Evolutionary conservation across 2,329 filamentous ascomycete species (phyloP), one percentile per base, ranked within the genome.

Genomic region (Cryphonectria naterciae): DNA sequence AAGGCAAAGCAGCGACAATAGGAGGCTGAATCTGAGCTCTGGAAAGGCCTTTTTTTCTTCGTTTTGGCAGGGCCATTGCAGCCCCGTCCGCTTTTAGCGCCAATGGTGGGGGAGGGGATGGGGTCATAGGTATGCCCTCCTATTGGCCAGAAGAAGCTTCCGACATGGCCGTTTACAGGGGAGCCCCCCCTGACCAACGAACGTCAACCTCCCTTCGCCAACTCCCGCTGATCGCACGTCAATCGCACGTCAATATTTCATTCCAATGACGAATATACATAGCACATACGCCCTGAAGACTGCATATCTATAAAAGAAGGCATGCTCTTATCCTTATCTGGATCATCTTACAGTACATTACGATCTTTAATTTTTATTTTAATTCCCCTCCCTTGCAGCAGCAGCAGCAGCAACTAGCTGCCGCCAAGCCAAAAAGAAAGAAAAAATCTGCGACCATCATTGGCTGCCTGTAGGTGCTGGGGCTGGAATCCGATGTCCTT

Each of bases 11-110:
- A 35, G 54, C 54, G 54, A 32, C 25, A 17, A 35, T 32, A 58
- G 54, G 54, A 58, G 54, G 54, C 28, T 58, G 54, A 58, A 58
- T 32, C 54, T 32, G 54, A 28, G 32, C 54, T 17, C 15, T 58
- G 17, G n/a, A 25, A 22, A 28, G 7, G 7, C 19, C 13, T n/a
- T 19, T n/a, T n/a, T n/a, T n/a, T n/a, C n/a, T n/a, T n/a, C n/a
- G n/a, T 49, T 32, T 32, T 32, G 1, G 43, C 25, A 46, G 39
- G 63, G 63, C 19, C 63, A 65, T 43, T 65, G 63, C 37, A 65
- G 43, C 63, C 63, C 63, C 63, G 35, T 65, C 25, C 25, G 25
- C 28, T 60, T 67, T 60, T 67, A 67, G 65, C 52, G 52, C 37
- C 39, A 22, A 0, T 25, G 52, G 15, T 5, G n/a, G 52, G 5